These are phyloP conservation scores for Trichophyton schoenleinii DNA, from an alignment of 2,329 filamentous ascomycete genomes.

Conservation along the genomic window DNA sequence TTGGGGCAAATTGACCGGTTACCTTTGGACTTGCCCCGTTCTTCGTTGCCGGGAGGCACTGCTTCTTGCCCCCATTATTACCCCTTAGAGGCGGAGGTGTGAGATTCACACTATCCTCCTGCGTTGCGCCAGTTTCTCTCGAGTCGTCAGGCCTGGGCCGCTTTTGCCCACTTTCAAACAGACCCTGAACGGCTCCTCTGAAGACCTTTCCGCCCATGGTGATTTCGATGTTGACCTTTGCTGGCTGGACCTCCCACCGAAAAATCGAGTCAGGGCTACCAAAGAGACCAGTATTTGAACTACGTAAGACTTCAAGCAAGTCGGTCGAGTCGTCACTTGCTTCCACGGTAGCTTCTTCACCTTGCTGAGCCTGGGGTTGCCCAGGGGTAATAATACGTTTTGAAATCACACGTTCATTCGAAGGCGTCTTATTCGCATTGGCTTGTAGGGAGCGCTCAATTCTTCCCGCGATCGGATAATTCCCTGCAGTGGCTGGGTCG, in stretches of 20 bases:
- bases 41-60: not conserved
- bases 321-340: not conserved
- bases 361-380: not conserved
- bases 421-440: not conserved
- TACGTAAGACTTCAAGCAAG: not conserved
- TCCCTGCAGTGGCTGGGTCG: not conserved
- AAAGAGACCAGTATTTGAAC: too few relatives aligned
- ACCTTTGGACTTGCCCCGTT: not conserved
- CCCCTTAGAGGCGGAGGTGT: not conserved
- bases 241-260: conserved; percentile 10
- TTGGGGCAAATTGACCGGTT: not conserved
- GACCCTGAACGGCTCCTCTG: conserved; percentile 8
- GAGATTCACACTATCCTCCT: too few relatives aligned
- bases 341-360: not conserved
- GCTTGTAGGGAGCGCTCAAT: not conserved
- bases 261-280: not conserved
- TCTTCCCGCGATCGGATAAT: not conserved
- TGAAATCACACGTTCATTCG: not conserved
- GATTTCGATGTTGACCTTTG: conserved; percentile 10
- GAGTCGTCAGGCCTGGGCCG: not conserved
- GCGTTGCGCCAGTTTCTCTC: too few relatives aligned
- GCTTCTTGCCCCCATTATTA: not conserved
- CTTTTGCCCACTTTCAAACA: conserved; percentile 6
- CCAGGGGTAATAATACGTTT: not conserved
- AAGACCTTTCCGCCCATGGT: conserved; percentile 11